Evolutionary conservation across 257 asterid species (phyloP), one percentile per base, ranked within the genome.

Genomic region (Gynochthodes officinalis): DNA sequence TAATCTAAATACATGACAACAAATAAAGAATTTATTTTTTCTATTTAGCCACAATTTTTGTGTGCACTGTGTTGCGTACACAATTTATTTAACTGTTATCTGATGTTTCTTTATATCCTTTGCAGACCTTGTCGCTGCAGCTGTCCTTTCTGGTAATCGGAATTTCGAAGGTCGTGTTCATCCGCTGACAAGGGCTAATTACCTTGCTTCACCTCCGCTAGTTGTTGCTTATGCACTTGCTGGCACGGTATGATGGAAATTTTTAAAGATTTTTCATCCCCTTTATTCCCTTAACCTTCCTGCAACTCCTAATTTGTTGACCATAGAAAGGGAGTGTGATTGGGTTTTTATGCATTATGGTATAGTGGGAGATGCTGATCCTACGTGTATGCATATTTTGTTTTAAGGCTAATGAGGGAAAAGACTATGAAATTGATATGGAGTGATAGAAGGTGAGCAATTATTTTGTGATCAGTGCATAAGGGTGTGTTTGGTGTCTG

Each of bases 151-250:
- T 75, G 98, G 98, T 72, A 92, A 92, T 75, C 78, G 98, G 43
- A 92, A 92, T 82, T 92, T 92, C 28, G 98, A 92, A 83, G 97
- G 98, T 10, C 97, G 97, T 80, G 96, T 92, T 53, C 98, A 92
- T 85, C 89, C 98, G 6, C 79, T 90, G 69, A 92, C 98, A 53
- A 87, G 98, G 81, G 98, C 98, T 15, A 92, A 92, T 74, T 90
- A 92, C 83, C 97, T 90, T 49, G 96, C 93, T 66, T 92, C 97
- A 27, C 97, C 98, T 27, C 98, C 97, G 1, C 64, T 92, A 71
- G 98, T 90, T 73, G 86, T 92, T 62, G 97, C 98, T 33, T 92
- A 90, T 81, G 98, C 98, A 62, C 96, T 92, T 77, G 96, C 97
- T 52, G 97, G 96, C 84, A 92, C 96, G 91, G 98, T 92, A 85